phyloP scores from a whole-genome alignment of 2,329 filamentous ascomycete species.

The Fusarium dlaminii region DNA sequence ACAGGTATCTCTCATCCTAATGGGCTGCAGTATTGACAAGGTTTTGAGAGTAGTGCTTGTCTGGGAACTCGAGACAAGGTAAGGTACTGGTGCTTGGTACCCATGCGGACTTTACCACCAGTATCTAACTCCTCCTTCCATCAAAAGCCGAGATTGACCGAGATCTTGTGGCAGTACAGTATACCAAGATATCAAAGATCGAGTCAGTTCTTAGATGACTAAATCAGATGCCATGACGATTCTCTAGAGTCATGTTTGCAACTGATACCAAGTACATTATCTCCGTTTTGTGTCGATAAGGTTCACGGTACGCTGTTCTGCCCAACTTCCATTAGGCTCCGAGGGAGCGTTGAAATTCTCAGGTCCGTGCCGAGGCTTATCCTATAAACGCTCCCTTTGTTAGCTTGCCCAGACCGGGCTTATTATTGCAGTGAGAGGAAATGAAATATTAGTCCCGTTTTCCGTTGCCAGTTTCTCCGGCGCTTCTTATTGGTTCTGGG shows the following conservation, averaged over 20 bases:
- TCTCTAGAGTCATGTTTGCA: fast-evolving
- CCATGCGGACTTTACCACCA: not conserved
- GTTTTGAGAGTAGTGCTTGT: too few species aligned
- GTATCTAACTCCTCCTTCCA: not conserved
- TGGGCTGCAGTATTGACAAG: not conserved
- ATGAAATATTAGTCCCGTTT: not conserved
- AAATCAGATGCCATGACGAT: too few species aligned
- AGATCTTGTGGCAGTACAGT: not conserved
- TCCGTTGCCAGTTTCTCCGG: not conserved
- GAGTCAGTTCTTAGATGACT: not conserved
- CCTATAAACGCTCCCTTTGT: too few species aligned
- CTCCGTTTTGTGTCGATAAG: not conserved
- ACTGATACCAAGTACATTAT: not conserved
- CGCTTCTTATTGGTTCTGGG: fast-evolving
- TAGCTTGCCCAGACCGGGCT: not conserved
- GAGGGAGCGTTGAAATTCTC: not conserved
- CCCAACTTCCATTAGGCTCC: not conserved
- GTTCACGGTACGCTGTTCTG: too few species aligned
- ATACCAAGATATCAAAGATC: not conserved
- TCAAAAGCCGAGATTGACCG: not conserved
- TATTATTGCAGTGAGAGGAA: not conserved
- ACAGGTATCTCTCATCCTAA: not conserved
- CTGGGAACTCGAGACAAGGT: not conserved
- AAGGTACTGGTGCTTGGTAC: not conserved
- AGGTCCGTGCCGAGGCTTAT: not conserved